These are phyloP conservation scores for Fraxinus platypoda DNA, from an alignment of 305 asterid species.

Conservation along the genomic window DNA sequence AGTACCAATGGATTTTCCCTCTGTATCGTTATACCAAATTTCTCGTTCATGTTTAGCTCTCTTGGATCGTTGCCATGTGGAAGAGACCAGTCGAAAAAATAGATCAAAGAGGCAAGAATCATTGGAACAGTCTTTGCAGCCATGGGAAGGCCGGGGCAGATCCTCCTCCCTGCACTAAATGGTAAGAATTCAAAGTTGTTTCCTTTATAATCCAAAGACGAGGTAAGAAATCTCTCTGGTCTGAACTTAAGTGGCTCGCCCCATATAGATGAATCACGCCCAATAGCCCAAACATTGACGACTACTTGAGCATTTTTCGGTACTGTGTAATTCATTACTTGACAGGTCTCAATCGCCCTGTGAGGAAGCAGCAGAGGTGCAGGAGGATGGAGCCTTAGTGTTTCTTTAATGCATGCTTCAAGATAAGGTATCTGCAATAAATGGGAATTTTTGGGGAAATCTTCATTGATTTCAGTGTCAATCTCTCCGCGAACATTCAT, in stretches of 20 bases:
- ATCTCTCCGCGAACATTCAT: not conserved
- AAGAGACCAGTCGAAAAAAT: not conserved
- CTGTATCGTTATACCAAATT: slow-evolving; percentile 8
- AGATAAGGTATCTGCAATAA: not conserved
- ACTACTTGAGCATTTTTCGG: not conserved
- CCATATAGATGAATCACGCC: not conserved
- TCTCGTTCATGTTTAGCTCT: not conserved
- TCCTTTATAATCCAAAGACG: not conserved
- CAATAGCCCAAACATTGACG: not conserved
- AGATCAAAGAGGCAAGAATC: not conserved
- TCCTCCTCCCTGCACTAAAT: not conserved
- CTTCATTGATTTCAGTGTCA: not conserved
- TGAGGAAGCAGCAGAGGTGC: not conserved
- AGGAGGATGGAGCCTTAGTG: not conserved
- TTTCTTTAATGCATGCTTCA: not conserved
- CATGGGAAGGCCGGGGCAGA: not conserved
- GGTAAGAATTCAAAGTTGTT: not conserved
- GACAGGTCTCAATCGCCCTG: not conserved
- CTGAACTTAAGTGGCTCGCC: not conserved
- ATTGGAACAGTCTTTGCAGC: not conserved
- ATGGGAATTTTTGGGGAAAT: not conserved
- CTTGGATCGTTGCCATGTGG: not conserved
- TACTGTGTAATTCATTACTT: not conserved
- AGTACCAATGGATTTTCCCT: slow-evolving; percentile 11
- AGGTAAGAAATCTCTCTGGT: not conserved